Base-by-base conservation (phyloP, 257 asterid species). In the Ajuga chamaepitys region DNA sequence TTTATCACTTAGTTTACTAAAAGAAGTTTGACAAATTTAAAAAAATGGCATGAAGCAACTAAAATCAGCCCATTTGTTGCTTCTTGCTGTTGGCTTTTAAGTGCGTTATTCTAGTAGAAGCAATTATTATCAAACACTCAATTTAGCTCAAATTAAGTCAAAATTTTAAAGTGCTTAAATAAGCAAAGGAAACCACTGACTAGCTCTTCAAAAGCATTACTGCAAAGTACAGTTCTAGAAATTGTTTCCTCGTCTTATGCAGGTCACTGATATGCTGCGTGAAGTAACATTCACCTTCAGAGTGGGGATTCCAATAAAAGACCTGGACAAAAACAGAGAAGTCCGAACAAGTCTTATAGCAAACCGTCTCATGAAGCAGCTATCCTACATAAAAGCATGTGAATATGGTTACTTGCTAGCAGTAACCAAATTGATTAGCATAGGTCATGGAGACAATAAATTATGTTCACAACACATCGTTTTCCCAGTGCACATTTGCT, bases 351-450 rank as follows among this genome's bases (percentile, higher is more conserved):
- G 88, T 69, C 42, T 50, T 37, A 47, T 91, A 25, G 76, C 71
- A 0, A 58, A 63, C 6, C 63, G 71, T 63, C 84, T 88, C 24
- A 58, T 88, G 60, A 50, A 58, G 63, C 80, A 74, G 32, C 72
- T 88, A 14, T 71, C 79, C 20, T 11, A 22, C 10, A 6, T 18
- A 17, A 83, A 63, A 56, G 88, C 85, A 56, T 62, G 67, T 32
- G 79, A 77, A 58, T 54, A 24, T 48, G 96, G 95, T 41, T 91
- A 88, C 84, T 64, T 81, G 13, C 81, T 86, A 53, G 78, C 86
- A 16, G 86, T 91, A 47, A 88, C 95, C 24, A 75, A 83, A 66
- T 44, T 88, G 75, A 70, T 77, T 62, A 74, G 82, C 58, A 83
- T 91, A 75, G 88, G 85, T 46, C 70, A 48, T 25, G 94, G 77